These are phyloP conservation scores for Arabidopsis arenosa DNA, from an alignment of 345 rosid species.

Conservation along the genomic window DNA sequence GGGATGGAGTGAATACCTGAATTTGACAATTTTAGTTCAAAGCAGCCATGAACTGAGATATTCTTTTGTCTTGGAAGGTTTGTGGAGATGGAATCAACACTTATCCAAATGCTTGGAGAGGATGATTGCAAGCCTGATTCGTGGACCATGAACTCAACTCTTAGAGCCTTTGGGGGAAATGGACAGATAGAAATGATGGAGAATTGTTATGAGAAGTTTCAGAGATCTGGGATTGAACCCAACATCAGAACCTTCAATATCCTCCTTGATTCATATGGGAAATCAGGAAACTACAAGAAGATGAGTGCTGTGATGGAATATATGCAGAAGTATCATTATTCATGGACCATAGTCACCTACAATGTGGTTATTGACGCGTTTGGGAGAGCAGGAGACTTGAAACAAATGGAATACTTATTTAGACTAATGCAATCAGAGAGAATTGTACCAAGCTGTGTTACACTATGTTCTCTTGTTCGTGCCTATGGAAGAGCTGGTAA, in stretches of 20 bases:
- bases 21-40: constrained; percentile 25
- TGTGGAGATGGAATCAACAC: constrained; percentile 85
- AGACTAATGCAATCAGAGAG: constrained; percentile 85
- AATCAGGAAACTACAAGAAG: constrained; percentile 73
- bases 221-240: constrained; percentile 86
- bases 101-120: constrained; percentile 76
- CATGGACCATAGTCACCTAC: constrained; percentile 96
- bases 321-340: constrained; percentile 90
- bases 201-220: constrained; percentile 92
- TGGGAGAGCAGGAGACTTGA: constrained; percentile 83
- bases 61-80: constrained; percentile 57
- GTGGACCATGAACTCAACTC: constrained; percentile 94
- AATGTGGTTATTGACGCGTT: constrained; percentile 89
- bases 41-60: not conserved
- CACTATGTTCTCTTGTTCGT: constrained; percentile 83
- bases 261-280: constrained; percentile 85
- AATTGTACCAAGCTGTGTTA: constrained; percentile 83
- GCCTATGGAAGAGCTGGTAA: constrained; percentile 78
- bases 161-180: constrained; percentile 84
- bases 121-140: constrained; percentile 76
- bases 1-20: constrained; percentile 17
- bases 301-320: constrained; percentile 94
- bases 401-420: constrained; percentile 89
- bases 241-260: constrained; percentile 87
- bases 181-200: constrained; percentile 90